Evolutionary conservation across 768 basidiomycete genomes (phyloP).

Genomic region (Rhodosporidiobolus odoratus): DNA sequence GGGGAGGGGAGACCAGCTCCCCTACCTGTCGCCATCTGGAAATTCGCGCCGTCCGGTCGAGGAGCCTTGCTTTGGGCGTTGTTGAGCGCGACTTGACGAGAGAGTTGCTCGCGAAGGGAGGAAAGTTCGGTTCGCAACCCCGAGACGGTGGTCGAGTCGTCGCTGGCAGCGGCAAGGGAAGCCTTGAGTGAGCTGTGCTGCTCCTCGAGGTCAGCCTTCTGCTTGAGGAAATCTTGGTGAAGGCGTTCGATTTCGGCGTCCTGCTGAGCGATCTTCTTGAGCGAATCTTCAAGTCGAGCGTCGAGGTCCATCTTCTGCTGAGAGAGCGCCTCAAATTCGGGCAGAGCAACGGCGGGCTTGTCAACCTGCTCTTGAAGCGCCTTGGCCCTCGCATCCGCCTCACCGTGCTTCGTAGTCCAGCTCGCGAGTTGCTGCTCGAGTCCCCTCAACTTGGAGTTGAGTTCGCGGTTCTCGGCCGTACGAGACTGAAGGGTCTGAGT

Average conservation of each 20-base stretch:
- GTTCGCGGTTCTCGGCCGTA: constrained; percentile 80
- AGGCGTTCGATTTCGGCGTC: constrained; percentile 77
- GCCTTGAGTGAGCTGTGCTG: constrained; percentile 58
- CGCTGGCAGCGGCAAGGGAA: constrained; percentile 54
- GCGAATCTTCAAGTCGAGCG: constrained; percentile 69
- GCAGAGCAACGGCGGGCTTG: constrained; percentile 63
- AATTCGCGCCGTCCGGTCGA: constrained; percentile 40
- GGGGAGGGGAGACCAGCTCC: constrained; percentile 45
- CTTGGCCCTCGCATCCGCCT: constrained; percentile 67
- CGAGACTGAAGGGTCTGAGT: constrained; percentile 88
- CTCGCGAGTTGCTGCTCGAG: constrained; percentile 79
- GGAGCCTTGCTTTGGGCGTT: constrained; percentile 37
- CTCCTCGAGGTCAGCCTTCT: constrained; percentile 68
- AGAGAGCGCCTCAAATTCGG: constrained; percentile 68
- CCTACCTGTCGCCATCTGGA: constrained; percentile 41
- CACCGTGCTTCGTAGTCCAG: constrained; percentile 83
- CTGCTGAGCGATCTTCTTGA: constrained; percentile 68
- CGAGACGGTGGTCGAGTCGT: constrained; percentile 79
- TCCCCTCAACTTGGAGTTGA: constrained; percentile 66
- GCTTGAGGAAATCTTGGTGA: constrained; percentile 66
- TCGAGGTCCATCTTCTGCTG: constrained; percentile 72
- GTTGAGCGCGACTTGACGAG: constrained; percentile 86
- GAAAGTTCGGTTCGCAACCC: constrained; percentile 89
- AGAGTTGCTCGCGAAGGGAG: constrained; percentile 87
- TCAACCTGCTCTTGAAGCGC: constrained; percentile 66